These are phyloP conservation scores for Glonium stellatum DNA, from an alignment of 495 filamentous ascomycete genomes.

Conservation along the genomic window DNA sequence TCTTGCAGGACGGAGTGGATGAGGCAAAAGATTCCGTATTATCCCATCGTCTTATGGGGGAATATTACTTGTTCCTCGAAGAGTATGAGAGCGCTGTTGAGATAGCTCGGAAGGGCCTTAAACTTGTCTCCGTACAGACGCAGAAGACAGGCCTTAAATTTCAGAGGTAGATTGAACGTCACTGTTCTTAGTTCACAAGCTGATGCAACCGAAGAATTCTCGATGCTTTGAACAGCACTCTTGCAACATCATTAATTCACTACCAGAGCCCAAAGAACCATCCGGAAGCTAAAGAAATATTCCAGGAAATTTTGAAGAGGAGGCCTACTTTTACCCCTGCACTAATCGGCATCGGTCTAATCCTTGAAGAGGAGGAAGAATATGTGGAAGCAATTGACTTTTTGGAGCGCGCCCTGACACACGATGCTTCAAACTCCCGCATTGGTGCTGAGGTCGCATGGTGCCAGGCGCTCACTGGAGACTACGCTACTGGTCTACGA, in stretches of 20 bases:
- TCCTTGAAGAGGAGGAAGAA: slow-evolving; percentile 87
- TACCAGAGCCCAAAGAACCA: slow-evolving; percentile 88
- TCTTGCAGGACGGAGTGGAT: slow-evolving; percentile 58
- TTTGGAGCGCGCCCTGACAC: slow-evolving; percentile 61
- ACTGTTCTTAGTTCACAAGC: too few relatives aligned
- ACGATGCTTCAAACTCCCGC: slow-evolving; percentile 63
- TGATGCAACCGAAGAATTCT: slow-evolving; percentile 39
- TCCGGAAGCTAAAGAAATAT: slow-evolving; percentile 73
- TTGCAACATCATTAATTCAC: slow-evolving; percentile 76
- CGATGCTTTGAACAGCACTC: slow-evolving; percentile 65
- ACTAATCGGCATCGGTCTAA: slow-evolving; percentile 81
- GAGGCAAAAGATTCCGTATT: slow-evolving; percentile 64
- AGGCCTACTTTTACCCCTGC: slow-evolving; percentile 68
- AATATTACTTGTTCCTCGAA: slow-evolving; percentile 77
- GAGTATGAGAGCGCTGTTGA: slow-evolving; percentile 83
- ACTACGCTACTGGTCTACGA: slow-evolving; percentile 53
- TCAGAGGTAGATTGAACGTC: slow-evolving; percentile 37
- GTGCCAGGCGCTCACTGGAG: slow-evolving; percentile 78
- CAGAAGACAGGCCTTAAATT: slow-evolving; percentile 59
- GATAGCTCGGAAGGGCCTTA: slow-evolving; percentile 62
- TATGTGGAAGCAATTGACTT: slow-evolving; percentile 73
- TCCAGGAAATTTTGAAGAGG: slow-evolving; percentile 67
- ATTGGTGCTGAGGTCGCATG: slow-evolving; percentile 80
- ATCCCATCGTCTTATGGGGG: slow-evolving; percentile 74
- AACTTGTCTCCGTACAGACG: slow-evolving; percentile 52